phyloP scores from a whole-genome alignment of 768 basidiomycete species.

The Podaxis mareebaensis region DNA sequence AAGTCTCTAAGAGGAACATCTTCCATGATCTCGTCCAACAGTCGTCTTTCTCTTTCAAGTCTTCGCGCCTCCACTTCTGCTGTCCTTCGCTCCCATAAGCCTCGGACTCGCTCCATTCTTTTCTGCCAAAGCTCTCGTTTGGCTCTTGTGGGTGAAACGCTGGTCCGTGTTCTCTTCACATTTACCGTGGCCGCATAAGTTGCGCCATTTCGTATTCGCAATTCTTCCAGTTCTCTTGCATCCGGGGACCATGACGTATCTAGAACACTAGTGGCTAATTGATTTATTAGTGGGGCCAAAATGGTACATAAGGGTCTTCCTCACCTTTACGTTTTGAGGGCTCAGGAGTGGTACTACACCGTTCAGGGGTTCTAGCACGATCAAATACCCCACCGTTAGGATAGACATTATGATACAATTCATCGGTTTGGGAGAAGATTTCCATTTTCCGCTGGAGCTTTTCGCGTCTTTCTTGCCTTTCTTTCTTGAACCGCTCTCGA shows the following conservation, averaged over 20 bases:
- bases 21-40: constrained; percentile 42
- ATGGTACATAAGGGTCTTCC: neutral
- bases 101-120: constrained; percentile 7
- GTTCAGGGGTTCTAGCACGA: constrained; percentile 19
- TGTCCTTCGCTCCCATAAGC: constrained; percentile 5
- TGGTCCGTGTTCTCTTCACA: constrained; percentile 7
- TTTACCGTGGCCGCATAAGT: neutral
- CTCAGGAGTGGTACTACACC: constrained; percentile 28
- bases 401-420: neutral
- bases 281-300: neutral
- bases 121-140: constrained; percentile 1
- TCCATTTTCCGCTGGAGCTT: constrained; percentile 19
- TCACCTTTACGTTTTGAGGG: constrained; percentile 52
- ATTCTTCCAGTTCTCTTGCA: constrained; percentile 7
- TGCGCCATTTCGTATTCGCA: neutral
- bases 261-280: neutral
- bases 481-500: constrained; percentile 34
- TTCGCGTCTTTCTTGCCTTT: constrained; percentile 32
- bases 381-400: constrained; percentile 17
- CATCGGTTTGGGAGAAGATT: neutral
- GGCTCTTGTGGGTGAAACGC: neutral
- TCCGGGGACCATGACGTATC: constrained; percentile 16
- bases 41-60: constrained; percentile 38
- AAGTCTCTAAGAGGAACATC: constrained; percentile 28
- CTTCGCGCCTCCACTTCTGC: constrained; percentile 37